A percentile compares a stretch with the other conserved stretches of the same genome.
Conservation (phyloP, 305 asterid genomes). For the Striga hermonthica region DNA sequence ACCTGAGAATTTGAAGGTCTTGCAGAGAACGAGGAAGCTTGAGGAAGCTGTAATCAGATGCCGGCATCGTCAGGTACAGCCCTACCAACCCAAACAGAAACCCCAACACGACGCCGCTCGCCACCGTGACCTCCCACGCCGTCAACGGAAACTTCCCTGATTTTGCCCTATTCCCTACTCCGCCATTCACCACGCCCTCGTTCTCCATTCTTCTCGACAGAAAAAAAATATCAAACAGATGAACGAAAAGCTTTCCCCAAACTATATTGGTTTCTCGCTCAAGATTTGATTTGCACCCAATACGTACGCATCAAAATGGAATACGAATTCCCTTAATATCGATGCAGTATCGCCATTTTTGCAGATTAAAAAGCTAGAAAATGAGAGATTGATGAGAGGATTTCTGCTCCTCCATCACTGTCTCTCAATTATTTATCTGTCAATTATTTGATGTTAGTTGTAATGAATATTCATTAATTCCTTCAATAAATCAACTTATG, state of each 20-base stretch:
- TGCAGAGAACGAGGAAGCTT: constrained; percentile 82
- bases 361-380: constrained; percentile 15
- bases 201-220: constrained; percentile 32
- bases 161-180: constrained; percentile 22
- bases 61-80: constrained; percentile 81
- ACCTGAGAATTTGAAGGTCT: constrained; percentile 91
- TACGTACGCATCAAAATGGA: background rate
- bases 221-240: constrained; percentile 2
- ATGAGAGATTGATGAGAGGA: constrained; percentile 26
- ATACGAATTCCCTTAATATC: constrained; percentile 9
- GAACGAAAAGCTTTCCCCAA: constrained; percentile 13
- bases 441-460: constrained; percentile 1
- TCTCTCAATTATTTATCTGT: background rate
- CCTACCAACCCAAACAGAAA: constrained; percentile 57
- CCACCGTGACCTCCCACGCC: constrained; percentile 59
- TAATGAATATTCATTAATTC: constrained; percentile 39
- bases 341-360: constrained; percentile 10
- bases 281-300: constrained; percentile 12
- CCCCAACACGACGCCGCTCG: constrained; percentile 68
- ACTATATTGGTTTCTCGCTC: constrained; percentile 13
- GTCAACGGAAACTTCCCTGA: constrained; percentile 54
- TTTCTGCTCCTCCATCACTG: constrained; percentile 22
- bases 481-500: background rate
- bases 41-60: constrained; percentile 87
- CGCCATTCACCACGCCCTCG: constrained; percentile 32